A percentile compares a stretch with the other conserved stretches of the same genome.
phyloP scores from a whole-genome alignment of 441 rosid genomes.

The Croton laevigatus region DNA sequence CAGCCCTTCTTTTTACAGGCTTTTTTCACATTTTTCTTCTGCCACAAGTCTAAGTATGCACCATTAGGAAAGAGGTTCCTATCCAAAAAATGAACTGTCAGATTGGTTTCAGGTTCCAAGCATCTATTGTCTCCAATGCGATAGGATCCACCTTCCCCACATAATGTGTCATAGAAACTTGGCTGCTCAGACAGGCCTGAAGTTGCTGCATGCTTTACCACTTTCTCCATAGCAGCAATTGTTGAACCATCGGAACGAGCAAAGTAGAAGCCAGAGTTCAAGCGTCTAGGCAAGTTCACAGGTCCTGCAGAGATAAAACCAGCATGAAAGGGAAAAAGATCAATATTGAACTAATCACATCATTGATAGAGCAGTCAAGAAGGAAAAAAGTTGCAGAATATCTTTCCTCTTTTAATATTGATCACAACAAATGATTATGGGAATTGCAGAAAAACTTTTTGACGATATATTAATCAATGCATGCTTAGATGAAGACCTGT shows the following conservation, averaged over 20 bases:
- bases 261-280: conserved; percentile 93
- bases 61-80: conserved; percentile 88
- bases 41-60: conserved; percentile 74
- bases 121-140: conserved; percentile 59
- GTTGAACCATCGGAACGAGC: conserved; percentile 60
- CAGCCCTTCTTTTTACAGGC: conserved; percentile 64
- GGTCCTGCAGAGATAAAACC: conserved; percentile 47
- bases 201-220: conserved; percentile 76
- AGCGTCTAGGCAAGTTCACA: conserved; percentile 83
- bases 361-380: not conserved
- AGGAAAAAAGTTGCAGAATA: not conserved
- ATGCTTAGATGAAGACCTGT: conserved; percentile 47
- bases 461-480: conserved; percentile 1
- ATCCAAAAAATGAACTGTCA: conserved; percentile 71
- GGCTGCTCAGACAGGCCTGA: conserved; percentile 91
- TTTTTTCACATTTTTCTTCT: conserved; percentile 49
- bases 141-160: conserved; percentile 81
- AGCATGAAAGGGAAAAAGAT: not conserved
- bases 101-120: conserved; percentile 67
- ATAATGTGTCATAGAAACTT: conserved; percentile 83
- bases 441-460: not conserved
- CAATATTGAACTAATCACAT: not conserved
- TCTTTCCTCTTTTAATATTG: not conserved
- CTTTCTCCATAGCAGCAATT: conserved; percentile 76
- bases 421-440: not conserved